These are phyloP conservation scores for Phytophthora podocarpi DNA, from an alignment of 352 stramenopile genomes.

Conservation along the genomic window DNA sequence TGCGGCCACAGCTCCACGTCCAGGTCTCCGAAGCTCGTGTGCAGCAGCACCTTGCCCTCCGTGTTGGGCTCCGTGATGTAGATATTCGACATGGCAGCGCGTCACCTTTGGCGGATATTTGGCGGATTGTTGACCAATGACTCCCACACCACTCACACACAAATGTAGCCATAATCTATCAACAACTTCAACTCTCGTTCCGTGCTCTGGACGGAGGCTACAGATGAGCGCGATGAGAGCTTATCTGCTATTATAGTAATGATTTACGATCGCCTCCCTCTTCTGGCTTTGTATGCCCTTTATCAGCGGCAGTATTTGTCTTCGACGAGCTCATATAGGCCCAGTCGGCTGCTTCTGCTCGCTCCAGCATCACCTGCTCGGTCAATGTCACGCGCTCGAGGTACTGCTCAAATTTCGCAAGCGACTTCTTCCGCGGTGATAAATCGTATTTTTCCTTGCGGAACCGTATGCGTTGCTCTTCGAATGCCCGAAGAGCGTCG, in stretches of 20 bases:
- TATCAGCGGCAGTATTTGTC: not conserved
- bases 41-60: conserved; percentile 95
- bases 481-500: conserved; percentile 38
- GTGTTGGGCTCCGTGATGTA: conserved; percentile 97
- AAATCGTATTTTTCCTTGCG: conserved; percentile 68
- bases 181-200: too few species aligned
- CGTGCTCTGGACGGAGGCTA: too few species aligned
- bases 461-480: conserved; percentile 46
- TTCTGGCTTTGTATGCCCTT: not conserved
- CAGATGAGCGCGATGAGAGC: too few species aligned
- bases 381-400: conserved; percentile 62
- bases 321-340: not conserved
- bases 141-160: not conserved
- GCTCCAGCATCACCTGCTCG: conserved; percentile 49
- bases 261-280: not conserved
- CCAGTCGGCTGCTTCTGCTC: conserved; percentile 36
- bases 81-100: conserved; percentile 92
- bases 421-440: conserved; percentile 44
- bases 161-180: too few species aligned
- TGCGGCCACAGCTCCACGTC: conserved; percentile 97
- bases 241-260: too few species aligned
- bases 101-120: not conserved
- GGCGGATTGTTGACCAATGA: not conserved
- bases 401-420: conserved; percentile 51
- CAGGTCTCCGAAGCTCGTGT: conserved; percentile 97